phyloP scores from a whole-genome alignment of 306 rosid genomes.

The Corylus heterophylla region DNA sequence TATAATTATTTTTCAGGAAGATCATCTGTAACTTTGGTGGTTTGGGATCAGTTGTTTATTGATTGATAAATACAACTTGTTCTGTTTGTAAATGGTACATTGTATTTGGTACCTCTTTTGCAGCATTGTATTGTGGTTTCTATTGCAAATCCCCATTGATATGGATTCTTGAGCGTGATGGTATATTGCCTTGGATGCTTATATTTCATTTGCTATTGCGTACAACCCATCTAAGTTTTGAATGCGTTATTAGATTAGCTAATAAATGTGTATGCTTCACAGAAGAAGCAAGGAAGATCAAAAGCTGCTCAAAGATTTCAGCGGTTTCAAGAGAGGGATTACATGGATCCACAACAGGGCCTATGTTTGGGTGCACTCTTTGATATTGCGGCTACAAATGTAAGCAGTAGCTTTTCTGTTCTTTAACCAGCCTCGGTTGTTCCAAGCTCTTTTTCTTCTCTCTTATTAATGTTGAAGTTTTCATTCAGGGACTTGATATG shows the following conservation, averaged over 20 bases:
- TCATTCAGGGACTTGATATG: slow-evolving; percentile 84
- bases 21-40: background rate
- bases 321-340: slow-evolving; percentile 81
- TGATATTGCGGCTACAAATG: slow-evolving; percentile 96
- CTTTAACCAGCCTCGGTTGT: slow-evolving; percentile 1
- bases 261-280: slow-evolving; percentile 33
- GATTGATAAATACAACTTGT: background rate
- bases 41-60: background rate
- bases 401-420: slow-evolving; percentile 32
- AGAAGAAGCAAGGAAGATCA: slow-evolving; percentile 73
- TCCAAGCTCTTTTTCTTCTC: slow-evolving; percentile 8
- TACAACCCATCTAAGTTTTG: slow-evolving; percentile 17
- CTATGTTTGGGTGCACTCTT: slow-evolving; percentile 92
- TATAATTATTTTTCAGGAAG: background rate
- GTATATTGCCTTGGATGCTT: slow-evolving; percentile 12
- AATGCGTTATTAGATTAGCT: slow-evolving; percentile 25
- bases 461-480: slow-evolving; percentile 20
- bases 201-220: slow-evolving; percentile 18
- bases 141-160: slow-evolving; percentile 4
- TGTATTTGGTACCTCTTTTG: background rate
- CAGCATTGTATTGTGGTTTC: background rate
- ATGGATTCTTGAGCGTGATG: slow-evolving; percentile 19
- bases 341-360: slow-evolving; percentile 89
- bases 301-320: slow-evolving; percentile 57
- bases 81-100: background rate